Evolutionary conservation across 345 rosid species (phyloP).

Genomic region (Cochlearia excelsa): DNA sequence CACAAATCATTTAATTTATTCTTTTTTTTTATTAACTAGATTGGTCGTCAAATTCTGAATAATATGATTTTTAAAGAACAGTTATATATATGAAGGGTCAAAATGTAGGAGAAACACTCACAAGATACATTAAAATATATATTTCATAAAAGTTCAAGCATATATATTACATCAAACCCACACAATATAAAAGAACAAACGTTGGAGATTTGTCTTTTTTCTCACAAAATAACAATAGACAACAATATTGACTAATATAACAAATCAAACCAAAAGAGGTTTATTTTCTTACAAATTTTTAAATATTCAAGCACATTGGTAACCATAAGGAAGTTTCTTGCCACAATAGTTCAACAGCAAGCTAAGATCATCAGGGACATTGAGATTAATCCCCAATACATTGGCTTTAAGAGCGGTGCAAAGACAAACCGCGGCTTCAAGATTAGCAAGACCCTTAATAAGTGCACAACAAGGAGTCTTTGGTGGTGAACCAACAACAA

Average conservation of each 20-base stretch:
- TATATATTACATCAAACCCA: constrained; percentile 11
- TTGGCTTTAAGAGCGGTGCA: constrained; percentile 75
- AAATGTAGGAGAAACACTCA: neutral
- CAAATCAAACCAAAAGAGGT: constrained; percentile 18
- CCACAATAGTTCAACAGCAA: constrained; percentile 68
- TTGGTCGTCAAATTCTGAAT: no score
- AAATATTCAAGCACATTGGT: constrained; percentile 45
- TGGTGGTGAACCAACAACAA: constrained; percentile 53
- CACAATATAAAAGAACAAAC: constrained; percentile 5
- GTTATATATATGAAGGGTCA: neutral
- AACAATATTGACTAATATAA: neutral
- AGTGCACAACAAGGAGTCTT: constrained; percentile 60
- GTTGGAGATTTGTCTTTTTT: neutral
- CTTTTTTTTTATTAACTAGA: no score
- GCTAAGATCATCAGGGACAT: constrained; percentile 54
- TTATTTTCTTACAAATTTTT: neutral
- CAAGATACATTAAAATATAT: neutral
- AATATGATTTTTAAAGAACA: neutral
- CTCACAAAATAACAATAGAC: neutral
- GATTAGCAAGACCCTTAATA: constrained; percentile 49
- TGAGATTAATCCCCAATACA: constrained; percentile 54
- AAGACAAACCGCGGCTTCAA: constrained; percentile 79
- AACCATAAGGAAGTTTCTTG: constrained; percentile 59
- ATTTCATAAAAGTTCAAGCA: constrained; percentile 16
- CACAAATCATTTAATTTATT: neutral